Evolutionary conservation across 805 yeast species (phyloP).

Genomic region (Wickerhamomyces ciferrii): DNA sequence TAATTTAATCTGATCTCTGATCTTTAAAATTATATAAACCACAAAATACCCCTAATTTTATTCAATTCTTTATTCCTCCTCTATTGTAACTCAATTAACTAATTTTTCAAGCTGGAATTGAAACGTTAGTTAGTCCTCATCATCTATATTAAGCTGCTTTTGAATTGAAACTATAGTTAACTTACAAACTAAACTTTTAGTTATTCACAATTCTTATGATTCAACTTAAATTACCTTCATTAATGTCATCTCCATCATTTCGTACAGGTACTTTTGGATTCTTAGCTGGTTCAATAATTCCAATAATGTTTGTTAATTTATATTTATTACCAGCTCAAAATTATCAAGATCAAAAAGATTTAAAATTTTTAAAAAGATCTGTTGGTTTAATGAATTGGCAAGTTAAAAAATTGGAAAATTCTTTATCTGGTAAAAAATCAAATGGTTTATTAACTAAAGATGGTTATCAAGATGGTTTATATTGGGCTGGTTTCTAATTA

Average conservation of each 20-base stretch:
- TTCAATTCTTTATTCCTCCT: too few species aligned
- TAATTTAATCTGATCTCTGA: too few species aligned
- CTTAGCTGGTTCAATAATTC: constrained; percentile 17
- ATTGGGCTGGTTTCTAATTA: constrained; percentile 25
- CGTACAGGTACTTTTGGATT: constrained; percentile 20
- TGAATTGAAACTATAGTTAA: too few species aligned
- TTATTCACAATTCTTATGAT: too few species aligned
- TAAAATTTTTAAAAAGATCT: constrained; percentile 15
- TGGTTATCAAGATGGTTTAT: constrained; percentile 20
- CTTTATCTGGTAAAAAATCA: not conserved
- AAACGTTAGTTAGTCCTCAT: too few species aligned
- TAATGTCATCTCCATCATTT: constrained; percentile 6
- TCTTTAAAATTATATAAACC: too few species aligned
- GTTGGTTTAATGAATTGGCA: constrained; percentile 17
- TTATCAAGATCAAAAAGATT: constrained; percentile 14
- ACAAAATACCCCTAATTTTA: too few species aligned
- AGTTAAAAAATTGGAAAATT: constrained; percentile 10
- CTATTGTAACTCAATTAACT: too few species aligned
- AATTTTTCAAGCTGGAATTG: too few species aligned
- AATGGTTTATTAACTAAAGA: constrained; percentile 7
- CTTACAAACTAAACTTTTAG: too few species aligned
- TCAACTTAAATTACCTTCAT: not conserved
- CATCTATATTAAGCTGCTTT: too few species aligned
- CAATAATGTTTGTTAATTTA: constrained; percentile 16
- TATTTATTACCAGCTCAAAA: constrained; percentile 14